These are phyloP conservation scores for Pleurotus djamor DNA, from an alignment of 768 basidiomycete species.

Conservation along the genomic window DNA sequence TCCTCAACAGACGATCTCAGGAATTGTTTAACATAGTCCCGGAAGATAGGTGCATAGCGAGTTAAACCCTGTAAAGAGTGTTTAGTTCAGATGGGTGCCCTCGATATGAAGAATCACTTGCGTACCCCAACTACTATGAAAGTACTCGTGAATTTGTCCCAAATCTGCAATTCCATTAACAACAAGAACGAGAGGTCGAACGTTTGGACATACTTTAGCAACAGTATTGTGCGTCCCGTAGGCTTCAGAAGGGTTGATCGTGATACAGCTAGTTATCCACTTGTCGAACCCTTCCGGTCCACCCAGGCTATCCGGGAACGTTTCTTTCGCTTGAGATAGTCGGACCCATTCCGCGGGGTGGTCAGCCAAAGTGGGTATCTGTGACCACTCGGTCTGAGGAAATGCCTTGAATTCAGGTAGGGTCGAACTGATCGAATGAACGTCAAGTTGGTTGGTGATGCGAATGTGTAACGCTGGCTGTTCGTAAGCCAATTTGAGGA, in stretches of 20 bases:
- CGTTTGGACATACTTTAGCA: slow-evolving; percentile 42
- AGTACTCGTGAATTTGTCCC: slow-evolving; percentile 66
- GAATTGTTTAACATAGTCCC: slow-evolving; percentile 61
- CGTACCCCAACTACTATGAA: slow-evolving; percentile 48
- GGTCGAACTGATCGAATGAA: slow-evolving; percentile 34
- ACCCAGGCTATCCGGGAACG: slow-evolving; percentile 49
- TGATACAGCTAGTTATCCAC: slow-evolving; percentile 59
- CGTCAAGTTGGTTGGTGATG: slow-evolving; percentile 33
- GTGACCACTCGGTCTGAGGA: slow-evolving; percentile 29
- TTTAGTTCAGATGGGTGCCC: not conserved
- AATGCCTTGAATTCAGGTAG: slow-evolving; percentile 56
- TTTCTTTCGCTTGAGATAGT: slow-evolving; percentile 47
- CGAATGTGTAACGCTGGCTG: slow-evolving; percentile 64
- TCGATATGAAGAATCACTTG: slow-evolving; percentile 4
- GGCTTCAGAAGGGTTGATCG: slow-evolving; percentile 69
- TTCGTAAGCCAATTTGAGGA: slow-evolving; percentile 53
- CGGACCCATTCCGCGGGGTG: slow-evolving; percentile 50
- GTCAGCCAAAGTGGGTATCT: slow-evolving; percentile 33
- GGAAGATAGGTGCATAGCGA: slow-evolving; percentile 55
- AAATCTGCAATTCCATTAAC: slow-evolving; percentile 48
- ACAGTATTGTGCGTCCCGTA: slow-evolving; percentile 74
- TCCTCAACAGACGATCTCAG: slow-evolving; percentile 63
- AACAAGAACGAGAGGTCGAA: not conserved
- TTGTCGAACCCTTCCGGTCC: slow-evolving; percentile 67
- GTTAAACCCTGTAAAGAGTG: slow-evolving; percentile 34